phyloP scores from a whole-genome alignment of 139 green algal species.

The Chlamydomonas asymmetrica region DNA sequence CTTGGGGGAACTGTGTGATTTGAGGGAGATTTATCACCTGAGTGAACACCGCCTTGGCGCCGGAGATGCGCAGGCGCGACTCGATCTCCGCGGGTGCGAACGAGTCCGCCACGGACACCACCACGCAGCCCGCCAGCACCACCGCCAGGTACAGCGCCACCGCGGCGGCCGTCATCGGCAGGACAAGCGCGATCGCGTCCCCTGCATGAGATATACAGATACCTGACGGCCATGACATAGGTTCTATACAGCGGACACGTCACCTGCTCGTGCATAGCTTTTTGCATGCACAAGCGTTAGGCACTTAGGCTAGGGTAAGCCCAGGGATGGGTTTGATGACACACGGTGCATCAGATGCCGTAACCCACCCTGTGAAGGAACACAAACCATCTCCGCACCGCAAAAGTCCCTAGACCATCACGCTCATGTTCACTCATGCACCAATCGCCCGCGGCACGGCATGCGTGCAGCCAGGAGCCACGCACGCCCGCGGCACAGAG shows the following conservation, averaged over 20 bases:
- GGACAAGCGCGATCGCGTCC: conserved; percentile 72
- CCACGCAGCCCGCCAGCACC: conserved; percentile 75
- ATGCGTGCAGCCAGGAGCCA: not conserved
- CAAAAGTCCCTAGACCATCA: no score
- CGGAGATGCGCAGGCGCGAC: conserved; percentile 66
- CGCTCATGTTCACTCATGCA: not conserved
- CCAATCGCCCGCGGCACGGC: not conserved
- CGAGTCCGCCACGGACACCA: conserved; percentile 73
- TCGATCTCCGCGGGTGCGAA: conserved; percentile 80
- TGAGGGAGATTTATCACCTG: no score
- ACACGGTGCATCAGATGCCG: no score
- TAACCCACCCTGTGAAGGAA: no score
- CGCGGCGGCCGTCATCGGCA: conserved; percentile 76
- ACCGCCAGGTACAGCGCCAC: conserved; percentile 82
- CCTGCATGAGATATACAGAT: conserved; percentile 46
- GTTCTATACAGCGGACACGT: no score
- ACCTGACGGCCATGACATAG: not conserved
- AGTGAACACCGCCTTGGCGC: conserved; percentile 76
- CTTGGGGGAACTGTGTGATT: no score
- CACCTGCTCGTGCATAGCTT: no score
- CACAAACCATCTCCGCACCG: no score
- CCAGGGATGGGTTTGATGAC: no score
- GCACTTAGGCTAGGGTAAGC: no score
- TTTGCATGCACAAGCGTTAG: no score
- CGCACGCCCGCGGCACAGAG: not conserved